Base-by-base conservation (phyloP, 768 basidiomycete genomes). In the Mycena kentingensis region DNA sequence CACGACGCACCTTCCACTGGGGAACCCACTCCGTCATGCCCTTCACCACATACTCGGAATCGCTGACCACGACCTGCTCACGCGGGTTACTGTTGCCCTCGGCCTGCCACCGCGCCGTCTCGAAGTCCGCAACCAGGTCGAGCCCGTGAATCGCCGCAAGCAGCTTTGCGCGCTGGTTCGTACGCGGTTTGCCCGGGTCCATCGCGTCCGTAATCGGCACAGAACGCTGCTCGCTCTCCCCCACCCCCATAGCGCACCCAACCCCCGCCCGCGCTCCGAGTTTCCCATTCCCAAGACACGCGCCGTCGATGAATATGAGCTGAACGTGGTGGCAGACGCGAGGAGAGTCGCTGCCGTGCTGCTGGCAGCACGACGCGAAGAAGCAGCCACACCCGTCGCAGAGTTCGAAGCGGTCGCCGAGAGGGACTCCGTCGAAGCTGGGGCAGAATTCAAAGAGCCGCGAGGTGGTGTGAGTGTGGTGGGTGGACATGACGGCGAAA, bases 21-120 rank as follows among this genome's bases (percentile, higher is more conserved):
- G 65, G 69, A 41, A 69, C 55, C 69, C 68, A 72, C 52, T 73
- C 64, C 1, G 71, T 69, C 42, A 71, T 69, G 3, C 69, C 71
- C 34, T 61, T 63, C 28, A 67, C 65, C 16, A 73, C 69, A 36
- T 71, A 72, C 49, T 71, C 70, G 1, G 70, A 71, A 54, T 73
- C 70, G 4, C 67, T 63, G 10, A 65, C 63, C 53, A 73, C 52
- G 37, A 68, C 57, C 49, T 52, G 56, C 19, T 32, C 2, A 29
- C 42, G 1, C 2, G 4, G 25, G 6, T 36, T 16, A 37, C 31
- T 21, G 22, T 3, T 19, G 15, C 34, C 4, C 4, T 7, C 21
- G 16, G n/a, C 24, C n/a, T 28, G 26, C 22, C 7, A 19, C 11
- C 52, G 13, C 19, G 16, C n/a, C n/a, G 47, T 13, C 6, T 58